Conservation (phyloP, 2,329 filamentous ascomycete species). For the Fusarium goolgardi region DNA sequence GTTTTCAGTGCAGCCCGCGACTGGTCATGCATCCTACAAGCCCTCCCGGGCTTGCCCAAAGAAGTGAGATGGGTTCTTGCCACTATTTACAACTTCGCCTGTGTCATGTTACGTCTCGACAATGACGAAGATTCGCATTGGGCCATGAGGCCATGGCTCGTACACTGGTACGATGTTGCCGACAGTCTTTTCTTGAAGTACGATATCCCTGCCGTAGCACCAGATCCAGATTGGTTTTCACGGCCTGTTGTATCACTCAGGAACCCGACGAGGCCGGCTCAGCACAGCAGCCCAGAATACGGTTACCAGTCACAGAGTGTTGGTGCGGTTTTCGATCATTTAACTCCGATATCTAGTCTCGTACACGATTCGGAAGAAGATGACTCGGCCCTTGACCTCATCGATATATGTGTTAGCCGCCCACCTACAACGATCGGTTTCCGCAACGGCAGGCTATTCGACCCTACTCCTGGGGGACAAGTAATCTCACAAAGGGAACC, state of each 20-base stretch:
- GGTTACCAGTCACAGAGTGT: background rate
- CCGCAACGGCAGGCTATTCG: background rate
- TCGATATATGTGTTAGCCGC: background rate
- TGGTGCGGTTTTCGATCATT: background rate
- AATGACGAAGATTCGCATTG: constrained; percentile 34
- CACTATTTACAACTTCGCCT: constrained; percentile 49
- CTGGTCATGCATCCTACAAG: constrained; percentile 51
- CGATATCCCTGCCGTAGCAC: constrained; percentile 26
- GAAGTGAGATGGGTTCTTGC: constrained; percentile 51
- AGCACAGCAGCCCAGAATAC: too few species aligned
- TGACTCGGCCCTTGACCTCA: background rate
- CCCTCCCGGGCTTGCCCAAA: constrained; percentile 39
- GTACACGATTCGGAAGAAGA: constrained; percentile 7
- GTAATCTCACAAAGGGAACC: background rate
- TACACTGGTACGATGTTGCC: constrained; percentile 46
- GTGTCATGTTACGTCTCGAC: constrained; percentile 42
- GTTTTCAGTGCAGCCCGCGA: constrained; percentile 47
- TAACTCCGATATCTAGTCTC: background rate
- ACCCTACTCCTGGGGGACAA: constrained; percentile 12
- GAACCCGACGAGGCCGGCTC: background rate
- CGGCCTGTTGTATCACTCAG: constrained; percentile 18
- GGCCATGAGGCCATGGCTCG: constrained; percentile 48
- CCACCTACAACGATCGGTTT: background rate
- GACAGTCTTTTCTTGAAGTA: constrained; percentile 42
- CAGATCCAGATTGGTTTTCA: constrained; percentile 46